A percentile compares a stretch with the other conserved stretches of the same genome.
Evolutionary conservation across 1,139 yeast genomes (phyloP).

Genomic region (Candida sanyaensis): DNA sequence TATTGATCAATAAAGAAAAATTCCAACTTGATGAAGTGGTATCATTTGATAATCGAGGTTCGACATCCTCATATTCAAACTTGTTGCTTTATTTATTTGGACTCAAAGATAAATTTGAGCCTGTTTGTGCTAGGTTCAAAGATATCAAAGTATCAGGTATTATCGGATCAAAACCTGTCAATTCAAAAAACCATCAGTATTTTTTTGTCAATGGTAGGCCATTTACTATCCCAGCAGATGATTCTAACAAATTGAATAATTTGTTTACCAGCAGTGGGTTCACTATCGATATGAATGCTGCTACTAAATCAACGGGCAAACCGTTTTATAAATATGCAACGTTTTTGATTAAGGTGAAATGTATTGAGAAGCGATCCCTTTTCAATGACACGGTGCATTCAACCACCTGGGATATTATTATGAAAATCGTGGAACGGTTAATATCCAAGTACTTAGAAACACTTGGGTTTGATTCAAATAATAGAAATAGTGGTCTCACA

Average conservation of each 20-base stretch:
- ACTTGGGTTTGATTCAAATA: constrained; percentile 18
- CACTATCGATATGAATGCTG: constrained; percentile 1
- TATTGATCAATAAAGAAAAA: constrained; percentile 10
- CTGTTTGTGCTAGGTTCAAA: constrained; percentile 22
- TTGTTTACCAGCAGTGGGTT: constrained; percentile 20
- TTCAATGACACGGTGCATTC: constrained; percentile 40
- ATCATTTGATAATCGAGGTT: background rate
- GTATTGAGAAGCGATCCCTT: constrained; percentile 35
- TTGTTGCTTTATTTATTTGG: constrained; percentile 11
- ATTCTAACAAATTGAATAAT: constrained; percentile 28
- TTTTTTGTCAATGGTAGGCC: constrained; percentile 47
- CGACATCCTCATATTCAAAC: background rate
- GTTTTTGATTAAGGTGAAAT: constrained; percentile 34
- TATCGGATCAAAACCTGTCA: constrained; percentile 28
- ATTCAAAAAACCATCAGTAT: constrained; percentile 44
- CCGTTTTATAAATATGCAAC: constrained; percentile 28
- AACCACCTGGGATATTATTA: constrained; percentile 24
- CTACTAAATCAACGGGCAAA: constrained; percentile 11
- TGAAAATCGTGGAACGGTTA: constrained; percentile 29
- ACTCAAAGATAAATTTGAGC: constrained; percentile 16
- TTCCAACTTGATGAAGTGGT: constrained; percentile 10
- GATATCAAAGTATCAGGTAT: constrained; percentile 28
- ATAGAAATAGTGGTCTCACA: background rate
- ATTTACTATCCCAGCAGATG: constrained; percentile 20
- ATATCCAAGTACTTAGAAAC: constrained; percentile 27